These are phyloP conservation scores for Zea luxurians DNA, from an alignment of 176 grass and related monocot species.

Conservation along the genomic window DNA sequence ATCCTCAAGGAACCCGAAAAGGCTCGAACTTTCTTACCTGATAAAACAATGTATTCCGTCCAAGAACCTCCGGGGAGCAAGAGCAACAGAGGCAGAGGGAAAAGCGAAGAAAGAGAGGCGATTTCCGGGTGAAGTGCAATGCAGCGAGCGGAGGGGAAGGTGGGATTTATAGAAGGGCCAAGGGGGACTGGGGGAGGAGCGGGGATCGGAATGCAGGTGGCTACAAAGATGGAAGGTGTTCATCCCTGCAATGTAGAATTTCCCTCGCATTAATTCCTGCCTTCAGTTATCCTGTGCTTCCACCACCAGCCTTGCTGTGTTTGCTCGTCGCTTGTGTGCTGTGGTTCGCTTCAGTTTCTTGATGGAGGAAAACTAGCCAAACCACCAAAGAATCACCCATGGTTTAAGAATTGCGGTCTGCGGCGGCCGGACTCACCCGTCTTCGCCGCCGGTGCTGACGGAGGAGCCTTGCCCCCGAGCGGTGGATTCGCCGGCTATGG, in stretches of 20 bases:
- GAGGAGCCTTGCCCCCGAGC: background rate
- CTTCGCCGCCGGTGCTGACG: background rate
- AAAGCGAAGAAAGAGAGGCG: background rate
- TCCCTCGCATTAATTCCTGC: background rate
- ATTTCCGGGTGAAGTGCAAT: background rate
- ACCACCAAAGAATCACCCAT: too few relatives aligned
- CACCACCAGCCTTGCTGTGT: too few relatives aligned
- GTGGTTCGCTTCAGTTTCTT: too few relatives aligned
- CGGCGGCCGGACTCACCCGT: background rate
- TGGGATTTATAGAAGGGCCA: background rate
- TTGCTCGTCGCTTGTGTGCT: too few relatives aligned
- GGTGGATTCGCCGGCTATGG: background rate
- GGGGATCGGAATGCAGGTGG: too few relatives aligned
- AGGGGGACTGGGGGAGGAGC: too few relatives aligned
- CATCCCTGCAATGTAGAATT: background rate
- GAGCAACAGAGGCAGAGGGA: background rate
- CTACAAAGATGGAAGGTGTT: slow-evolving; percentile 5
- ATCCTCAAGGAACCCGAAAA: background rate
- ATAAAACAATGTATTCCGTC: background rate
- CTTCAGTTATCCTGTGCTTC: too few relatives aligned
- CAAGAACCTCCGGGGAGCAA: background rate
- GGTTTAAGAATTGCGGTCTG: background rate
- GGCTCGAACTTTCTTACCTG: background rate
- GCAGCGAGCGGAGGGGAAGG: background rate
- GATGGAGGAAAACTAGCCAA: too few relatives aligned